Evolutionary conservation across 2,329 filamentous ascomycete species (phyloP), one percentile per base, ranked within the genome.

Genomic region (Cladosporium cucumerinum): DNA sequence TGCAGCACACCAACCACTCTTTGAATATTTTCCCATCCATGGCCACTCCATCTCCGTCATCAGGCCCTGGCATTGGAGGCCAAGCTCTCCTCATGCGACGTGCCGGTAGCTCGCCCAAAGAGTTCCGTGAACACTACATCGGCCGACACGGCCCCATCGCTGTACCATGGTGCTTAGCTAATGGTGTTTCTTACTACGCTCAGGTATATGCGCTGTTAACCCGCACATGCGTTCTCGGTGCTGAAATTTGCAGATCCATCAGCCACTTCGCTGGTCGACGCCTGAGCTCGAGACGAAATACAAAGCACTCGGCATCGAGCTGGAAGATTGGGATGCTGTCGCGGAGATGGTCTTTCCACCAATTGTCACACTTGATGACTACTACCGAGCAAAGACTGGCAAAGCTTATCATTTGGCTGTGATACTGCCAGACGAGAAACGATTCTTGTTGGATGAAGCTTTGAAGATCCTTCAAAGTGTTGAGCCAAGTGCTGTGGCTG

Each of bases 291-390:
- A 34, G 16, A 14, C 16, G 0, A 57, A 63, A 49, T 57, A 65
- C 48, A 34, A 21, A 18, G 34, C 54, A 14, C 43, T 39, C 28
- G 39, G 30, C n/a, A 51, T 66, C 59, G 32, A 64, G 16, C 63
- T 68, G 5, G 55, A 32, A 16, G 62, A 68, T 11, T 68, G 66
- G 66, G 66, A 68, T 30, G 66, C 66, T 30, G 58, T 59, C 6
- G 65, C 46, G n/a, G 65, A 66, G 28, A 59, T 68, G 59, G 34
- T 28, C 12, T 65, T 66, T 25, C 51, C 63, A 8, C 43, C 58
- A 1, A 26, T 61, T n/a, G 11, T 57, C 25, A 57, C 51, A 1
- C 28, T 63, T 28, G 61, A 63, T 5, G 51, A 57, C 52, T 48
- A 54, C 14, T 61, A 34, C 4, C 36, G 23, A 8, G 10, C 48